A percentile compares a stretch with the other conserved stretches of the same genome.
Conservation (phyloP, 192 early-diverging fungal species). For the Podila verticillata region DNA sequence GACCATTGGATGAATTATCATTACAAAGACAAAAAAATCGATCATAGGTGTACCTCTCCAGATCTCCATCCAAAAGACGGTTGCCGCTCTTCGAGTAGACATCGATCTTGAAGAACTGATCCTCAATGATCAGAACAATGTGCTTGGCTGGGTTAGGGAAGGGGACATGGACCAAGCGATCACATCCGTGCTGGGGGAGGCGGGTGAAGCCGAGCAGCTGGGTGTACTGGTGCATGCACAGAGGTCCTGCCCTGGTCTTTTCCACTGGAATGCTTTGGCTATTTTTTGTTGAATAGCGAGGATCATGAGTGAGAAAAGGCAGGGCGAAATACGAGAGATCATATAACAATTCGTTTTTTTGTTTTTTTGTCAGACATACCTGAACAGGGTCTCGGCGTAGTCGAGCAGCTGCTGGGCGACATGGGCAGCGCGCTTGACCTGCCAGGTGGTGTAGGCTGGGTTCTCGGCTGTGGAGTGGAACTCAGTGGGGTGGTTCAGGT, state of each 20-base stretch:
- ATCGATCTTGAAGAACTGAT: conserved; percentile 82
- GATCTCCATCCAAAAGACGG: conserved; percentile 66
- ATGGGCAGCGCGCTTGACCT: conserved; percentile 83
- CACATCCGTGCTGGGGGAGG: conserved; percentile 80
- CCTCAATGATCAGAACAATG: conserved; percentile 75
- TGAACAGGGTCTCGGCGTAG: conserved; percentile 79
- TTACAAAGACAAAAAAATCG: background rate
- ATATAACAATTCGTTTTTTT: no score
- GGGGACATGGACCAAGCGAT: conserved; percentile 66
- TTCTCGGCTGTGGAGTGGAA: conserved; percentile 41
- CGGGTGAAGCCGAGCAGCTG: conserved; percentile 83
- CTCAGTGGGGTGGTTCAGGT: conserved; percentile 61
- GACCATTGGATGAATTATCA: background rate
- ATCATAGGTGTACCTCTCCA: conserved; percentile 72
- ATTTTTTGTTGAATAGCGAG: background rate
- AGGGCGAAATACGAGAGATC: background rate
- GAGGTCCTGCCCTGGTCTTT: conserved; percentile 69
- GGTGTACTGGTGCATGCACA: conserved; percentile 91
- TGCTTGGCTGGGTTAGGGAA: conserved; percentile 58
- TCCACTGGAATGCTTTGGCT: conserved; percentile 71
- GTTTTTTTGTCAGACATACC: conserved; percentile 51
- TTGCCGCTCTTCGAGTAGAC: conserved; percentile 70
- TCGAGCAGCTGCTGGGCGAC: conserved; percentile 71
- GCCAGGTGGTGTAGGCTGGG: conserved; percentile 75
- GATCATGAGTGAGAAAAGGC: background rate